These are phyloP conservation scores for Russula emetica DNA, from an alignment of 768 basidiomycete species.

Conservation along the genomic window DNA sequence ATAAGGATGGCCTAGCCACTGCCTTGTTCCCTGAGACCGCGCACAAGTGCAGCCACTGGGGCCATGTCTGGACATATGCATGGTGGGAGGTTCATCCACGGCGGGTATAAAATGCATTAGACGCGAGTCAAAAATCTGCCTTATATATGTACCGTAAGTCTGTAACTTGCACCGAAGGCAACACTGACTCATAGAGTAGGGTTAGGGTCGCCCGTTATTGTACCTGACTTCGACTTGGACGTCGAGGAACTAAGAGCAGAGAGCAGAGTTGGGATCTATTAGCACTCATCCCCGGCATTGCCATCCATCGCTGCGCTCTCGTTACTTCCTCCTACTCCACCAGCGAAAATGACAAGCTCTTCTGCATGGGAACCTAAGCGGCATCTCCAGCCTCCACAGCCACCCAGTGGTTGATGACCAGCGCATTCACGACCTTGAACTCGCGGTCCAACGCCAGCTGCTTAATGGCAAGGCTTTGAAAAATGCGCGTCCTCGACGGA, in stretches of 20 bases:
- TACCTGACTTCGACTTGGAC: not conserved
- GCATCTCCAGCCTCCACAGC: slow-evolving; percentile 63
- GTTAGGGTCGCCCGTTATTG: not conserved
- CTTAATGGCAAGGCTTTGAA: slow-evolving; percentile 80
- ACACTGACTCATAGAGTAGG: not conserved
- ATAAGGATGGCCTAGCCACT: too few relatives aligned
- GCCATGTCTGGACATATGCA: too few relatives aligned
- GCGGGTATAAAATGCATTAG: too few relatives aligned
- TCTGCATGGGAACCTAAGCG: slow-evolving; percentile 73
- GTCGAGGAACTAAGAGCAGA: slow-evolving; percentile 1
- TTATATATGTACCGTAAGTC: too few relatives aligned
- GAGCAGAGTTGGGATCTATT: slow-evolving; percentile 1
- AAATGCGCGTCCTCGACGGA: slow-evolving; percentile 88
- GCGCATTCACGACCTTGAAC: slow-evolving; percentile 70
- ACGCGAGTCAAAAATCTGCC: too few relatives aligned
- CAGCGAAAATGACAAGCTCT: slow-evolving; percentile 38
- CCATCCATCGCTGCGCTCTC: slow-evolving; percentile 38
- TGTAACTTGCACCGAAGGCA: too few relatives aligned
- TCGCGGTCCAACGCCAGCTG: slow-evolving; percentile 65
- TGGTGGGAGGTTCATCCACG: too few relatives aligned
- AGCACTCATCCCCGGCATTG: not conserved
- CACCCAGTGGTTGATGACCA: slow-evolving; percentile 77
- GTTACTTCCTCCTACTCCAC: slow-evolving; percentile 50
- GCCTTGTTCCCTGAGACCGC: too few relatives aligned
- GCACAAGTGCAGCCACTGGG: too few relatives aligned